A percentile compares a stretch with the other conserved stretches of the same genome.
phyloP scores from a whole-genome alignment of 768 basidiomycete genomes.

The Lactarius tabidus region DNA sequence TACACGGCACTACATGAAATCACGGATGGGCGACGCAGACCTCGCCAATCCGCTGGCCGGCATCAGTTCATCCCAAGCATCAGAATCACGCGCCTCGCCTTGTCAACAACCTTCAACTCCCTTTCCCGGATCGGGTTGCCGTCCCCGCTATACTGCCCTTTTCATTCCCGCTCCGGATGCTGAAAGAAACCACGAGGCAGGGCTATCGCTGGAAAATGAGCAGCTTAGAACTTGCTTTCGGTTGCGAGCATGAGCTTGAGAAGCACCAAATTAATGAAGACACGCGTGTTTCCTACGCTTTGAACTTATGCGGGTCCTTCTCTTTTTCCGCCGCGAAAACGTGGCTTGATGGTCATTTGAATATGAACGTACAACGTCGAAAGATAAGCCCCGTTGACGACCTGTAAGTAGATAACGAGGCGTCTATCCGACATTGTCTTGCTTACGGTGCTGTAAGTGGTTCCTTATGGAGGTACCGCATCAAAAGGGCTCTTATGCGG shows the following conservation, averaged over 20 bases:
- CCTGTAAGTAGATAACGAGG: constrained; percentile 7
- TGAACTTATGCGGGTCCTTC: neutral
- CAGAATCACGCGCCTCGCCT: neutral
- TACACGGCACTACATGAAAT: neutral
- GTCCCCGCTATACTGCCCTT: neutral
- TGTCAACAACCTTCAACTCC: neutral
- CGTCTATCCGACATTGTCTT: neutral
- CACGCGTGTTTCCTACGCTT: neutral
- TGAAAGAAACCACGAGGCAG: neutral
- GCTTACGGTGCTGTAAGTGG: neutral
- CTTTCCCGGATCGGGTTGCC: constrained; percentile 3
- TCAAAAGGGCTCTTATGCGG: constrained; percentile 7
- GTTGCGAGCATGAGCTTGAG: constrained; percentile 9
- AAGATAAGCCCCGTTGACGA: constrained; percentile 10
- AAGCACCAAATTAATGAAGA: neutral
- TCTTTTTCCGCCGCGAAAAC: constrained; percentile 4
- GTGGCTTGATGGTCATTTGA: constrained; percentile 9
- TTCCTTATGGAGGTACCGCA: neutral
- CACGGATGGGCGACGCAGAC: neutral
- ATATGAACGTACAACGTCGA: neutral
- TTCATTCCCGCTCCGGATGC: constrained; percentile 13
- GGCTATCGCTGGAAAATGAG: neutral
- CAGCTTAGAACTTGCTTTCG: constrained; percentile 8
- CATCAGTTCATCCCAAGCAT: neutral
- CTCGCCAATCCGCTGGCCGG: neutral